Base-by-base conservation (phyloP, 1,284 basidiomycete genomes). In the Rhodotorula sp. region DNA sequence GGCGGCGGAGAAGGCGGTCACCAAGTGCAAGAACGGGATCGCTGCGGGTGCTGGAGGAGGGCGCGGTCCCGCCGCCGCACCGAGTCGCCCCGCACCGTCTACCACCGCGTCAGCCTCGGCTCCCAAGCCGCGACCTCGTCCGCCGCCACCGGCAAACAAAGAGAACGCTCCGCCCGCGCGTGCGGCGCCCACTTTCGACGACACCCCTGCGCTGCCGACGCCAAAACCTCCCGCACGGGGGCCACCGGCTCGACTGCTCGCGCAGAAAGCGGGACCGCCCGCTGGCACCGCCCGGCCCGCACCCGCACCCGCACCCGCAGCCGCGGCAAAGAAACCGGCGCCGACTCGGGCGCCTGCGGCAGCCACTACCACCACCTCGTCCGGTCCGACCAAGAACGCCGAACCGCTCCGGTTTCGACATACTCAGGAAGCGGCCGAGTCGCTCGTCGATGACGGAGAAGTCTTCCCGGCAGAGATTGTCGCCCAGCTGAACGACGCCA, bases 321-420 rank as follows among this genome's bases (percentile, higher is more conserved):
- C 62, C 0, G 53, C 64, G 1, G 62, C 72, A 3, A 67, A 70
- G 61, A 72, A 71, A 22, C 70, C 74, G 2, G 79, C 37, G 10
- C 37, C 37, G 37, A 42, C 37, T 42, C 37, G 37, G 37, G 37
- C 37, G 12, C 37, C 81, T 3, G 80, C 83, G 4, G 77, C 82
- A 26, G 76, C 82, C 20, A 77, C 83, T 70, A 80, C 85, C 53
- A 42, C 37, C 37, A 42, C 37, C 37, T 42, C 37, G 37, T 42
- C 37, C 37, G 37, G 37, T 42, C 10, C 37, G 10, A 42, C 37
- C 37, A 42, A 12, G 37, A 42, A 14, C 37, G 79, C 91, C 1
- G 94, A 96, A 77, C 87, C 88, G 2, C 90, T 98, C 82, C 96
- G 95, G 79, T 98, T 88, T 82, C 91, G 89, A 73, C 93, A 92